These are phyloP conservation scores for Claviceps paspali DNA, from an alignment of 2,329 filamentous ascomycete species.

Conservation along the genomic window DNA sequence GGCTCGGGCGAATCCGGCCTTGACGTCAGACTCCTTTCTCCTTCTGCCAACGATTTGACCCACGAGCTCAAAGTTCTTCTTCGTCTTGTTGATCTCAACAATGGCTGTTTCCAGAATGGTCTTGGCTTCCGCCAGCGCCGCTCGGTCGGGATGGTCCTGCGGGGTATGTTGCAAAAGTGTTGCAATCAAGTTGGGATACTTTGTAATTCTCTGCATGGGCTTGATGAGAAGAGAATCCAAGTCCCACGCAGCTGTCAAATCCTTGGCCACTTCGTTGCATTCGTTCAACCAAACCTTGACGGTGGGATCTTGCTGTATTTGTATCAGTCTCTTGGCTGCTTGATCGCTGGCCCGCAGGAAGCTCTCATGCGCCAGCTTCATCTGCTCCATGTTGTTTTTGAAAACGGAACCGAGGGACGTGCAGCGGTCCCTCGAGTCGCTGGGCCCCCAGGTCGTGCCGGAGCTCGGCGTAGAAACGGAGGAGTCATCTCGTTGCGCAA, in stretches of 20 bases:
- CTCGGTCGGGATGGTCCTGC: constrained; percentile 67
- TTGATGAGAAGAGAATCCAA: constrained; percentile 94
- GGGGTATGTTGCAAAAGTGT: constrained; percentile 70
- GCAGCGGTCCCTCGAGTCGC: constrained; percentile 36
- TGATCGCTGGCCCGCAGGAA: constrained; percentile 49
- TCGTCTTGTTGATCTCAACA: constrained; percentile 84
- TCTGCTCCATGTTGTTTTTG: constrained; percentile 39
- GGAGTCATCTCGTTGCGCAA: constrained; percentile 26
- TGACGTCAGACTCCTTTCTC: constrained; percentile 77
- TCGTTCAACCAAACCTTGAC: constrained; percentile 80
- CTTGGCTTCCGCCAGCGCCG: constrained; percentile 40
- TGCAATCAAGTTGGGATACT: constrained; percentile 77
- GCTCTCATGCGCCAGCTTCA: constrained; percentile 45
- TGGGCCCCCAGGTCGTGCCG: constrained; percentile 25
- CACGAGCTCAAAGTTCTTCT: constrained; percentile 86
- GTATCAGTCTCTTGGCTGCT: constrained; percentile 44
- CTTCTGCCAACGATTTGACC: constrained; percentile 77
- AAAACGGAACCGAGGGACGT: constrained; percentile 40
- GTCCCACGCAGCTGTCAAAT: constrained; percentile 88
- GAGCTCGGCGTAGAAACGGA: constrained; percentile 25
- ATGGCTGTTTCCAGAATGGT: constrained; percentile 48
- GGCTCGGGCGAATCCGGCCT: constrained; percentile 70
- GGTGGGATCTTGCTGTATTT: constrained; percentile 47
- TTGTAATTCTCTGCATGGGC: constrained; percentile 84
- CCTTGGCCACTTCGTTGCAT: constrained; percentile 82